Base-by-base conservation (phyloP, 345 rosid species). In the Garcia nutans region DNA sequence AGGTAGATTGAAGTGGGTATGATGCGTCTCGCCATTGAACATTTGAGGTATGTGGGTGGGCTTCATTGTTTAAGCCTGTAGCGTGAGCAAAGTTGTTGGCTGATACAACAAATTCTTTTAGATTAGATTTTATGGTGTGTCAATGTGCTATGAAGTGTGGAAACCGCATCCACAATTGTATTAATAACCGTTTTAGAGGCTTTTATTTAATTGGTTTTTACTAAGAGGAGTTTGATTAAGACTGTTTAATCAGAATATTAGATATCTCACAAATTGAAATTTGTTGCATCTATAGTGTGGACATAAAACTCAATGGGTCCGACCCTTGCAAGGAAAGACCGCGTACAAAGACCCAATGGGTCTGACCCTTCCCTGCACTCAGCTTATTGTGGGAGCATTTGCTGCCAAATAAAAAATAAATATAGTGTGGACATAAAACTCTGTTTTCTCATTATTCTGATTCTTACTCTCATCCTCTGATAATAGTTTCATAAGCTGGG, bases 1-100 rank as follows among this genome's bases (percentile, higher is more conserved):
- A 74, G 92, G 91, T 74, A 86, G 82, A 65, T 75, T 85, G 79
- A 85, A 78, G 50, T 83, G 89, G 89, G 81, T 87, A 58, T 88
- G 82, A 91, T 69, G 73, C 17, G 20, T 58, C 10, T 54, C 20
- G 16, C 19, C n/a, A 9, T 16, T 16, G 12, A 42, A 64, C 31
- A n/a, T 71, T 57, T 45, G 42, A 73, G 44, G 61, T 50, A 8
- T 49, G 70, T 13, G 49, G 41, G 77, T 24, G 63, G 56, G 71
- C 24, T 65, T 55, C 37, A n/a, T 54, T 54, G 17, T 8, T 65
- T 1, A 52, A 41, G 59, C 52, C 50, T 37, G 6, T 54, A 19
- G 52, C 37, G 42, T 9, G 24, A 54, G 50, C 22, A n/a, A 47
- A 57, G 59, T 20, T 61, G 19, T 41, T 20, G 24, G 65, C 33